Evolutionary conservation across 2,329 filamentous ascomycete species (phyloP).

Genomic region (Monosporascus ibericus): DNA sequence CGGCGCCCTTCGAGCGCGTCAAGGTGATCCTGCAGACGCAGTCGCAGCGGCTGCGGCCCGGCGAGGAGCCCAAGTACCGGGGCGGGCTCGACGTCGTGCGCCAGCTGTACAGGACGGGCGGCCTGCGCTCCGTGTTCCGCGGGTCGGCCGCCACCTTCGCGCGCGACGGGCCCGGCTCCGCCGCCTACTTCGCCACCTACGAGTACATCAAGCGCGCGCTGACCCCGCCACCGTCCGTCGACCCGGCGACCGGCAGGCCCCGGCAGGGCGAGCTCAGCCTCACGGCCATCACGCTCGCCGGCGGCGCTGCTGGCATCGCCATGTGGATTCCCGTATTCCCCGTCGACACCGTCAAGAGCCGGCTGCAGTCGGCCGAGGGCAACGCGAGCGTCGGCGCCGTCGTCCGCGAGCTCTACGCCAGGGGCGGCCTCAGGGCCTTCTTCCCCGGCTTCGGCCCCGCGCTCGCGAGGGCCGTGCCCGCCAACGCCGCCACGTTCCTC

Average conservation of each 20-base stretch:
- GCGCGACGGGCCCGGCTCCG: slow-evolving; percentile 85
- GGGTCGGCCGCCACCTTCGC: slow-evolving; percentile 87
- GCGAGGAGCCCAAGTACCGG: slow-evolving; percentile 87
- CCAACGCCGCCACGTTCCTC: slow-evolving; percentile 92
- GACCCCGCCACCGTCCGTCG: slow-evolving; percentile 78
- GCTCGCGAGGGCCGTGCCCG: slow-evolving; percentile 85
- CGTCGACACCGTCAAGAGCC: slow-evolving; percentile 91
- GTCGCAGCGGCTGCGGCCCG: slow-evolving; percentile 76
- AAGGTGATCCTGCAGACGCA: slow-evolving; percentile 98
- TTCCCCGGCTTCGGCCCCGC: slow-evolving; percentile 96
- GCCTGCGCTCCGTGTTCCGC: slow-evolving; percentile 85
- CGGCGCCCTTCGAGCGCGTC: slow-evolving; percentile 97
- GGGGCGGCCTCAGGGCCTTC: slow-evolving; percentile 82
- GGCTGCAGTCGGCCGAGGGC: slow-evolving; percentile 85
- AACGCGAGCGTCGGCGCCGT: slow-evolving; percentile 75
- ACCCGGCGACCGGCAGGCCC: slow-evolving; percentile 64
- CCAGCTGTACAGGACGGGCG: slow-evolving; percentile 88
- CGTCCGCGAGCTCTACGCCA: slow-evolving; percentile 74
- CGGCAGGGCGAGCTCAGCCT: slow-evolving; percentile 69
- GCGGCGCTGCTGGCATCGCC: slow-evolving; percentile 84
- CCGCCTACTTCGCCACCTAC: slow-evolving; percentile 96
- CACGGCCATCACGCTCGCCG: slow-evolving; percentile 75
- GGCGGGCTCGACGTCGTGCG: slow-evolving; percentile 86
- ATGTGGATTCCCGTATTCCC: slow-evolving; percentile 99
- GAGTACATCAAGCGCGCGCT: slow-evolving; percentile 87